Percentiles rank a stretch among this genome's conserved stretches.
Conservation (phyloP, 2,329 filamentous ascomycete species). For the Phialophora verrucosa region DNA sequence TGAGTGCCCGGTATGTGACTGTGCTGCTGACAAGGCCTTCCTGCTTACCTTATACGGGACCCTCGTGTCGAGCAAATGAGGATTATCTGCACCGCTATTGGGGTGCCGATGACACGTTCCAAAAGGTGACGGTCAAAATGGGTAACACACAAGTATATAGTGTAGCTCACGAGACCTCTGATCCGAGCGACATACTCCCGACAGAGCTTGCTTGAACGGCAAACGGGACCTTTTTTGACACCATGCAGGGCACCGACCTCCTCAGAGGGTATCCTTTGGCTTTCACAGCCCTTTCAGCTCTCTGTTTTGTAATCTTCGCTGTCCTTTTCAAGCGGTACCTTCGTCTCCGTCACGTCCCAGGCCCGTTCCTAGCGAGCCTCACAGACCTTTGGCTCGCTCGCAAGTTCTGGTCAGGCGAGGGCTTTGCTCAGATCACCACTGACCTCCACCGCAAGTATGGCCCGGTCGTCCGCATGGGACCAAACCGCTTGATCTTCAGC, state of each 20-base stretch:
- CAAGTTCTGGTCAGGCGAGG: slow-evolving; percentile 16
- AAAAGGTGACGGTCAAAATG: neutral
- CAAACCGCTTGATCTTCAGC: slow-evolving; percentile 28
- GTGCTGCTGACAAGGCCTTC: neutral
- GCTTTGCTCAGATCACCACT: slow-evolving; percentile 12
- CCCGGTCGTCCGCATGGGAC: slow-evolving; percentile 28
- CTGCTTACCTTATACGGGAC: neutral
- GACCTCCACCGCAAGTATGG: slow-evolving; percentile 31
- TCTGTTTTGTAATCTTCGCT: neutral
- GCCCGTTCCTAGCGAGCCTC: slow-evolving; percentile 69
- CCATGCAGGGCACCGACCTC: neutral
- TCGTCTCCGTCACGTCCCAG: slow-evolving; percentile 54
- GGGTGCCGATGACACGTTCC: neutral
- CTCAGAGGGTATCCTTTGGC: slow-evolving; percentile 4
- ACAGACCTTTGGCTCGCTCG: slow-evolving; percentile 76
- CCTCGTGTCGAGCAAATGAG: neutral
- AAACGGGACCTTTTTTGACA: neutral
- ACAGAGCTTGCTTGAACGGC: neutral
- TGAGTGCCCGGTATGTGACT: neutral
- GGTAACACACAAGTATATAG: neutral
- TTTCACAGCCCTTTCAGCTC: slow-evolving; percentile 2
- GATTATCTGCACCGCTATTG: neutral
- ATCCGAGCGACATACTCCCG: neutral
- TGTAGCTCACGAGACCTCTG: neutral
- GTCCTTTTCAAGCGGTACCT: slow-evolving; percentile 10